These are phyloP conservation scores for Capsicum pubescens DNA, from an alignment of 257 asterid genomes.

Conservation along the genomic window DNA sequence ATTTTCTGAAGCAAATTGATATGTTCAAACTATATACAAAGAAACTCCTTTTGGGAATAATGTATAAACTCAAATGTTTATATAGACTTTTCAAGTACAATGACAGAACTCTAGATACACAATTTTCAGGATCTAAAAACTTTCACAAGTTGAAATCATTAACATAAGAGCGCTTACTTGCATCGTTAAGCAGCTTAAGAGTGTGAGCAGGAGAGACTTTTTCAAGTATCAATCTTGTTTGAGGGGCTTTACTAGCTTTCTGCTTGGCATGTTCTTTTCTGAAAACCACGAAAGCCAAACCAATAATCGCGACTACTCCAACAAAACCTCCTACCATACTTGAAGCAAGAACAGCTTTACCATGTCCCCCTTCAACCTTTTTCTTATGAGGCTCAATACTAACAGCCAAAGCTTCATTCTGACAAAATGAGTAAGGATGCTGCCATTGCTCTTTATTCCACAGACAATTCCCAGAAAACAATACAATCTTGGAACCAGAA, in stretches of 20 bases:
- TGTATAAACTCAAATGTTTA: background rate
- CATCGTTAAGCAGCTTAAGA: slow-evolving; percentile 84
- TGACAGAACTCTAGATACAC: background rate
- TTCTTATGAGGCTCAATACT: slow-evolving; percentile 51
- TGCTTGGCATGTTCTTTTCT: slow-evolving; percentile 48
- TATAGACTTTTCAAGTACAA: background rate
- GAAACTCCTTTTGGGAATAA: background rate
- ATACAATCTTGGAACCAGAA: slow-evolving; percentile 34
- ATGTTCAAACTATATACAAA: too few relatives aligned
- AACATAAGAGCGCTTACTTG: slow-evolving; percentile 54
- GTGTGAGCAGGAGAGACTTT: slow-evolving; percentile 67
- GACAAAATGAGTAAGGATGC: slow-evolving; percentile 64
- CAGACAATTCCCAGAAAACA: slow-evolving; percentile 71
- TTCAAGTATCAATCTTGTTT: slow-evolving; percentile 54
- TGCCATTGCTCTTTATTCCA: slow-evolving; percentile 46
- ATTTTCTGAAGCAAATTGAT: too few relatives aligned
- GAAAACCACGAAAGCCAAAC: slow-evolving; percentile 55
- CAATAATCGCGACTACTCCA: slow-evolving; percentile 54
- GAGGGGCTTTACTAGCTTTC: slow-evolving; percentile 45
- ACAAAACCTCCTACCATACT: slow-evolving; percentile 67
- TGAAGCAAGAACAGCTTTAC: slow-evolving; percentile 62
- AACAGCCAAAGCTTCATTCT: slow-evolving; percentile 82
- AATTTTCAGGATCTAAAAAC: background rate
- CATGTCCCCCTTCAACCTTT: slow-evolving; percentile 38
- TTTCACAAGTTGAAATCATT: background rate